phyloP scores from a whole-genome alignment of 2,329 filamentous ascomycete genomes.

The Byssothecium circinans region DNA sequence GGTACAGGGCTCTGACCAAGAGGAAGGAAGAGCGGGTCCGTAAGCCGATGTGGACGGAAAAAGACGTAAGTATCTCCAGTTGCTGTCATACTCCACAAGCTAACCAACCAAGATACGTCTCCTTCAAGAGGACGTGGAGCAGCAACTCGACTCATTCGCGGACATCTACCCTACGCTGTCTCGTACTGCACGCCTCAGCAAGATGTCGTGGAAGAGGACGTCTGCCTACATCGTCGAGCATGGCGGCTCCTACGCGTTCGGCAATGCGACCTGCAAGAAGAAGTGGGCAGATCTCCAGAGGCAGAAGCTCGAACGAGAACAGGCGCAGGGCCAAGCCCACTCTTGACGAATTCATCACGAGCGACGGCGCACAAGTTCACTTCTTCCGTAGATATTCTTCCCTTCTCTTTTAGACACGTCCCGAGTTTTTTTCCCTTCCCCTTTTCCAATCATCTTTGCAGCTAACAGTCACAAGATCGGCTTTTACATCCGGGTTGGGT shows the following conservation, averaged over 20 bases:
- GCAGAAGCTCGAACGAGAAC: neutral
- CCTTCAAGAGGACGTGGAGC: constrained; percentile 24
- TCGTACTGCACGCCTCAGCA: constrained; percentile 32
- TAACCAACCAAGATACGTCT: constrained; percentile 27
- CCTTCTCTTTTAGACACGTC: neutral
- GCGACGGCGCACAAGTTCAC: neutral
- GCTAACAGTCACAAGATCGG: too few species aligned
- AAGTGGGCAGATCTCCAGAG: constrained; percentile 56
- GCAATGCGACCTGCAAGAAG: constrained; percentile 63
- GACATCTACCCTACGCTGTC: constrained; percentile 8
- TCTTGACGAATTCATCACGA: too few species aligned
- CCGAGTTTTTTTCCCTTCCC: neutral
- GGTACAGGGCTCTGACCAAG: constrained; percentile 68
- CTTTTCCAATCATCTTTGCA: neutral
- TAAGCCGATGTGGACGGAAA: constrained; percentile 64
- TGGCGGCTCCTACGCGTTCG: constrained; percentile 62
- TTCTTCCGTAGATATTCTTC: neutral
- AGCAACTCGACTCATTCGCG: constrained; percentile 25
- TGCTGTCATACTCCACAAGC: neutral
- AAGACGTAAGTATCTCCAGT: constrained; percentile 61
- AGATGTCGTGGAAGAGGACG: constrained; percentile 62
- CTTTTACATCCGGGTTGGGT: neutral
- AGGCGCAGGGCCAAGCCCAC: too few species aligned
- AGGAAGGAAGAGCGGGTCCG: constrained; percentile 62
- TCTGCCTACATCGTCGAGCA: constrained; percentile 55